phyloP scores from a whole-genome alignment of 306 rosid genomes.

The Trifolium fragiferum region DNA sequence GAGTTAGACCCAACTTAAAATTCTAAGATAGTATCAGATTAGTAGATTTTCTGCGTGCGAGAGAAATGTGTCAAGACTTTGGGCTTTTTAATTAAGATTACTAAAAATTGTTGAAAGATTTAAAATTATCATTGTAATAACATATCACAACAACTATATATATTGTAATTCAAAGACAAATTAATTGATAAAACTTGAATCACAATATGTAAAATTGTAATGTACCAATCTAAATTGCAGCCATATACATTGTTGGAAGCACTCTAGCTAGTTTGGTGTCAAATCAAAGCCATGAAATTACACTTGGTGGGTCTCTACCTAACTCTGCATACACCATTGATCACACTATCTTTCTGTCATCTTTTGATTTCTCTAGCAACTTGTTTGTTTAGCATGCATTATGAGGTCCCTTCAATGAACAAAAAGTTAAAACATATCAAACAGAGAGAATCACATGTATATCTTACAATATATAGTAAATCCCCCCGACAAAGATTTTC shows the following conservation, averaged over 20 bases:
- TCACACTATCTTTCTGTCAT: not conserved
- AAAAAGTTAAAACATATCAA: slow-evolving; percentile 3
- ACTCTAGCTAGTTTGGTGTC: not conserved
- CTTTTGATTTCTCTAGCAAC: slow-evolving; percentile 22
- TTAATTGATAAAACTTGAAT: too few species aligned
- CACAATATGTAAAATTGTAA: too few species aligned
- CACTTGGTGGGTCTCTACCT: not conserved
- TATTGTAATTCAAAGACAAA: too few species aligned
- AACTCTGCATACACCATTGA: not conserved
- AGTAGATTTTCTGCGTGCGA: too few species aligned
- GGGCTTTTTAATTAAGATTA: too few species aligned
- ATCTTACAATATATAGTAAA: not conserved
- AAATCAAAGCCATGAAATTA: not conserved
- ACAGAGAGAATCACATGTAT: not conserved
- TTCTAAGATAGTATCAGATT: too few species aligned
- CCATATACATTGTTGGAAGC: not conserved
- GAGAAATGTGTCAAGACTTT: too few species aligned
- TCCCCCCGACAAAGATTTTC: not conserved
- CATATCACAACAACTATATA: too few species aligned
- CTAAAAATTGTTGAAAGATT: too few species aligned
- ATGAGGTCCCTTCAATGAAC: slow-evolving; percentile 3
- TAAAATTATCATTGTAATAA: too few species aligned
- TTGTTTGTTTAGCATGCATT: not conserved
- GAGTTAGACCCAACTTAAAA: too few species aligned
- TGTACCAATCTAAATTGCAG: not conserved